A percentile compares a stretch with the other conserved stretches of the same genome.
These are phyloP conservation scores for Pichia sp. DNA, from an alignment of 1,139 yeast species.

Conservation along the genomic window DNA sequence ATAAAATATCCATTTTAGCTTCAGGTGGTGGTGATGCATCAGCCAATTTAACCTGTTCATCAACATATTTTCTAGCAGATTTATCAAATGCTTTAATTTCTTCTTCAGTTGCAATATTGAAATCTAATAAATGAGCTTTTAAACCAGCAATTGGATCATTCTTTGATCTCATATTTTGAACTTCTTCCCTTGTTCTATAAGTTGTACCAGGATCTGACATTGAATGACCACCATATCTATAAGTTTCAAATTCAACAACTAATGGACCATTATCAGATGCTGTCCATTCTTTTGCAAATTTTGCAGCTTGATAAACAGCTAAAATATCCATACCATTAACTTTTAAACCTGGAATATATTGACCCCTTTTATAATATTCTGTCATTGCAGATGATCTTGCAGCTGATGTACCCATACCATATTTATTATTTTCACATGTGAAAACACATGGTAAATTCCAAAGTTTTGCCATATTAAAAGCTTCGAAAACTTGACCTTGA, in stretches of 20 bases:
- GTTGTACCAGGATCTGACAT: constrained; percentile 99
- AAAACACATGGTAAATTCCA: constrained; percentile 94
- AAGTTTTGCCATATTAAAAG: constrained; percentile 97
- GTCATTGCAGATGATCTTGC: constrained; percentile 93
- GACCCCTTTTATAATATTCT: constrained; percentile 98
- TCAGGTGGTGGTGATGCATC: constrained; percentile 94
- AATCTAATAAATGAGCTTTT: constrained; percentile 76
- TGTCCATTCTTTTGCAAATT: constrained; percentile 95
- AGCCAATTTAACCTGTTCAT: constrained; percentile 89
- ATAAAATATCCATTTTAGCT: constrained; percentile 87
- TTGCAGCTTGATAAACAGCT: constrained; percentile 93
- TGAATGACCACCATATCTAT: constrained; percentile 99
- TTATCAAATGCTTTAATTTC: constrained; percentile 92
- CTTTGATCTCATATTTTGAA: constrained; percentile 97
- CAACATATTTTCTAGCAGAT: constrained; percentile 92
- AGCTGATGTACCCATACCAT: constrained; percentile 99
- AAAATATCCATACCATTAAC: constrained; percentile 97
- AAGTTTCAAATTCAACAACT: constrained; percentile 93
- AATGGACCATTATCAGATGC: constrained; percentile 91
- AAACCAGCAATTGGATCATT: constrained; percentile 97
- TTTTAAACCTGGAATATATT: constrained; percentile 96
- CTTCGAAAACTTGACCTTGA: constrained; percentile 97
- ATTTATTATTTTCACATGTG: constrained; percentile 97
- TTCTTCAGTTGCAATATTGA: constrained; percentile 82
- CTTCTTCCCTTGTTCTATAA: constrained; percentile 99